phyloP scores from a whole-genome alignment of 257 asterid species.

The Nicotiana undulata region DNA sequence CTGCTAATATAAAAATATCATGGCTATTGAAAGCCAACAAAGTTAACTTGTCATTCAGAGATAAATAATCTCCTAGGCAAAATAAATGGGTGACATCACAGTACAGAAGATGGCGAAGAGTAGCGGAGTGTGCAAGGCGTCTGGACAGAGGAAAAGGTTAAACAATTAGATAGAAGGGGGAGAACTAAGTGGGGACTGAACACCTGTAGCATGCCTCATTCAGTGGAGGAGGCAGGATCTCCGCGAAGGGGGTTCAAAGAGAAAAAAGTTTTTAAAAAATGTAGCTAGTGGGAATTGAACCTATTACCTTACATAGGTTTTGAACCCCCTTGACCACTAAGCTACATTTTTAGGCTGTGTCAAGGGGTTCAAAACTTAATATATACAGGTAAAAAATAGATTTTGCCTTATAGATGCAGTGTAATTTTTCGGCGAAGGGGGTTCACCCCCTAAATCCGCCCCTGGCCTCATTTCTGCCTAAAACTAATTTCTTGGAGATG shows the following conservation, averaged over 20 bases:
- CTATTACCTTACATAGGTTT: no score
- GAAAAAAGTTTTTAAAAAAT: no score
- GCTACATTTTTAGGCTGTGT: no score
- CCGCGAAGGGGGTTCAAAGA: no score
- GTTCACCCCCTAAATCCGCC: no score
- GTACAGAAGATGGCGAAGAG: neutral
- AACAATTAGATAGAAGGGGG: neutral
- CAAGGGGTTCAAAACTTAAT: no score
- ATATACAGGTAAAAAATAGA: no score
- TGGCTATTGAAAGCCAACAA: neutral
- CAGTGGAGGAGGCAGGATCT: no score
- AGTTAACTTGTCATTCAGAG: neutral
- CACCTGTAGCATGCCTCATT: neutral
- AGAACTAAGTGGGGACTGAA: neutral
- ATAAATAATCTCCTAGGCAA: neutral
- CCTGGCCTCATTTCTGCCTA: neutral
- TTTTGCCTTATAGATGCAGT: no score
- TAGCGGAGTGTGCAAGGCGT: neutral
- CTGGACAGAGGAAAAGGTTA: neutral
- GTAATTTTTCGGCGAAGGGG: no score
- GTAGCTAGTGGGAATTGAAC: no score
- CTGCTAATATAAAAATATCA: neutral
- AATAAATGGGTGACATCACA: neutral
- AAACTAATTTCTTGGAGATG: neutral
- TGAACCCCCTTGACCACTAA: no score